A percentile compares a stretch with the other conserved stretches of the same genome.
These are phyloP conservation scores for Sapria himalayana DNA, from an alignment of 345 rosid genomes.

Conservation along the genomic window DNA sequence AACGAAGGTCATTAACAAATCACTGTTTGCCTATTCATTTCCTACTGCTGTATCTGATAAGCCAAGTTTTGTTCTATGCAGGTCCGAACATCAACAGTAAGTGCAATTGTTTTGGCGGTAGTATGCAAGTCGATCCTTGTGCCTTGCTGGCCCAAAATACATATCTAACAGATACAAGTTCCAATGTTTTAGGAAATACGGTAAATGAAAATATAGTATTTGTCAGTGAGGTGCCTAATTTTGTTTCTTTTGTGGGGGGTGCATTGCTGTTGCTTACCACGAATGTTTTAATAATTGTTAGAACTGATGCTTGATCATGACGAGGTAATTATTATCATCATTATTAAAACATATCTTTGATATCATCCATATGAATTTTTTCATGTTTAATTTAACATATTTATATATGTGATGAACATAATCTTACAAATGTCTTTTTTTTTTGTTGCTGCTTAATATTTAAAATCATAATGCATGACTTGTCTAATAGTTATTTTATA, in stretches of 20 bases:
- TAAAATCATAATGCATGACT: too few relatives aligned
- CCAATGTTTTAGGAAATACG: constrained; percentile 14
- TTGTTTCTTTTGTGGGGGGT: constrained; percentile 8
- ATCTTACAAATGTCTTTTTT: not conserved
- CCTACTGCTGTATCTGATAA: constrained; percentile 4
- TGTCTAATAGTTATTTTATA: too few relatives aligned
- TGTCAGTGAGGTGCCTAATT: too few relatives aligned
- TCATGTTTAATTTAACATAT: too few relatives aligned
- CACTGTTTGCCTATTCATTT: constrained; percentile 8
- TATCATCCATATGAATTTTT: not conserved
- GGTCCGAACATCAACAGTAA: constrained; percentile 21
- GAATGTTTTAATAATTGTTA: constrained; percentile 1
- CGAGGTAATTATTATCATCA: not conserved
- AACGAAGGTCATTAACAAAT: constrained; percentile 19
- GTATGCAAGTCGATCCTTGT: constrained; percentile 16
- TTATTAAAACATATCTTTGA: not conserved
- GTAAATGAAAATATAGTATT: too few relatives aligned
- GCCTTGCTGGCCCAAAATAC: constrained; percentile 13
- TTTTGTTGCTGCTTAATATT: too few relatives aligned
- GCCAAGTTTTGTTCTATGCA: constrained; percentile 13
- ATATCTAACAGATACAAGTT: constrained; percentile 11
- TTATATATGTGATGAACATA: not conserved
- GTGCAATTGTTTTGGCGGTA: constrained; percentile 16
- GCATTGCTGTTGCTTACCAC: not conserved
- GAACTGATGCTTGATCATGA: not conserved